phyloP scores from a whole-genome alignment of 176 grass and related monocot genomes.

The Musa beccarii region DNA sequence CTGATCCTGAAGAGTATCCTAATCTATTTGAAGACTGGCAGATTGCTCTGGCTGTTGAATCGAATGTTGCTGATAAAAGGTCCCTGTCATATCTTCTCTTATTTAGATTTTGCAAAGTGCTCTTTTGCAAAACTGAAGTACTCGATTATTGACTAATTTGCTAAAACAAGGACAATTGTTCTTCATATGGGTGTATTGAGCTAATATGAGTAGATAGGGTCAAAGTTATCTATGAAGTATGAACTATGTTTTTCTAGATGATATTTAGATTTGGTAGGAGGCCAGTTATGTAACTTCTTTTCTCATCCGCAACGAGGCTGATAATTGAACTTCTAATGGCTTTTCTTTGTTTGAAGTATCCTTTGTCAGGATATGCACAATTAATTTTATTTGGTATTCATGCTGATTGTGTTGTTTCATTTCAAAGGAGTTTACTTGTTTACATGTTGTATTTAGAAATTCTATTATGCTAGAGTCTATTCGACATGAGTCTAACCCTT shows the following conservation, averaged over 20 bases:
- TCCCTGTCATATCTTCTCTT: neutral
- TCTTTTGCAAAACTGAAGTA: neutral
- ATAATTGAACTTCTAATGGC: neutral
- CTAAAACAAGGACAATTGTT: no score
- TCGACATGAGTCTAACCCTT: no score
- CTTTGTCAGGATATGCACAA: neutral
- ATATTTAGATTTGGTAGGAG: no score
- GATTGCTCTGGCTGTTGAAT: slow-evolving; percentile 71
- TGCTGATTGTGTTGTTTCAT: neutral
- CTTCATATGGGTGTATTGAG: no score
- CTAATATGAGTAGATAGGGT: no score
- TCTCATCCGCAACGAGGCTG: neutral
- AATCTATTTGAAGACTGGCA: slow-evolving; percentile 99
- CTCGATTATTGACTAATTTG: neutral
- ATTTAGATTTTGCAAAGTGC: neutral
- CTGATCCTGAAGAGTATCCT: slow-evolving; percentile 91
- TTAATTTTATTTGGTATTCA: neutral
- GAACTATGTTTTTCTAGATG: no score
- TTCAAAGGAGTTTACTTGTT: no score
- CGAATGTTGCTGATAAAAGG: slow-evolving; percentile 33
- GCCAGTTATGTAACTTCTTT: neutral
- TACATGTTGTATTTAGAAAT: no score
- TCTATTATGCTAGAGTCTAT: no score
- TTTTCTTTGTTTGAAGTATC: neutral
- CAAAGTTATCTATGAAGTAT: no score